These are phyloP conservation scores for Rhipidocladum racemiflorum DNA, from an alignment of 176 grass and related monocot genomes.

Conservation along the genomic window DNA sequence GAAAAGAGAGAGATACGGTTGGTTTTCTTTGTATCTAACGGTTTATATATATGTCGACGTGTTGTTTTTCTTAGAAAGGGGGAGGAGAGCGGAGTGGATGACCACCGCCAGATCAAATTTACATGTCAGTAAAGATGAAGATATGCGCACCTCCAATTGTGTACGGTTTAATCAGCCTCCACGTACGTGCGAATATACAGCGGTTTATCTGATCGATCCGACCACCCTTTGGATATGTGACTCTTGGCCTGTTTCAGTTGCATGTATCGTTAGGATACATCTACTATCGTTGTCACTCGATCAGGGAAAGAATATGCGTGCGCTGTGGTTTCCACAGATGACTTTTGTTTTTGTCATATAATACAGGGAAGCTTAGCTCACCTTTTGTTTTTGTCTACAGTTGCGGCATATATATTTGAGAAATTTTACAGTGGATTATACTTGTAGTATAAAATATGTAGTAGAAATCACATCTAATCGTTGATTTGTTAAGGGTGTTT, in stretches of 20 bases:
- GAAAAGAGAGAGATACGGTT: too few relatives aligned
- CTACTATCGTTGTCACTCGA: not conserved
- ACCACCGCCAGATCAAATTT: too few relatives aligned
- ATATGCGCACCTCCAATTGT: not conserved
- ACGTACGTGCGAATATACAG: not conserved
- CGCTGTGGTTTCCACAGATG: not conserved
- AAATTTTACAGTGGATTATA: too few relatives aligned
- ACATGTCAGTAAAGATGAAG: too few relatives aligned
- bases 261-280: not conserved
- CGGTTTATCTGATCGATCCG: not conserved
- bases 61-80: too few relatives aligned
- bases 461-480: too few relatives aligned
- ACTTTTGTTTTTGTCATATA: not conserved
- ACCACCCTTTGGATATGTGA: not conserved
- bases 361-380: not conserved
- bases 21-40: too few relatives aligned
- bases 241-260: not conserved
- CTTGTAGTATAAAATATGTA: too few relatives aligned
- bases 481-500: too few relatives aligned
- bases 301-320: not conserved
- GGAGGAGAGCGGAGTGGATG: too few relatives aligned
- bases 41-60: too few relatives aligned
- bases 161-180: not conserved
- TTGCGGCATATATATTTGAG: too few relatives aligned
- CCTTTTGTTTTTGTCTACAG: not conserved